Conservation (phyloP, 208 protist genomes). For the Leptomonas seymouri region DNA sequence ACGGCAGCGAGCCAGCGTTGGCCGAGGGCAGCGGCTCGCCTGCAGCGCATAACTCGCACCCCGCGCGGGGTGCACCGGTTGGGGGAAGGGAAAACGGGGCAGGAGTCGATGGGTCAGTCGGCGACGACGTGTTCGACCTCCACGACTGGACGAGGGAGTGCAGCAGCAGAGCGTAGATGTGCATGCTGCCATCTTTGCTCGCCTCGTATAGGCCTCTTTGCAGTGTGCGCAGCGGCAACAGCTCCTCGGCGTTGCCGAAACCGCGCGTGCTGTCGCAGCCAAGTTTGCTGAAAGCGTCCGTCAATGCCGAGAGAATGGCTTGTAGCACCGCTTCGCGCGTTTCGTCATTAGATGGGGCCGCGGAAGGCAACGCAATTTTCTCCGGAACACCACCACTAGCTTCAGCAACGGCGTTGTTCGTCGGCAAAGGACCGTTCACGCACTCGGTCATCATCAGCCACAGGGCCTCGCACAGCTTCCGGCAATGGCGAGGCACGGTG, state of each 20-base stretch:
- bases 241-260: conserved; percentile 11
- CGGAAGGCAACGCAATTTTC: not conserved
- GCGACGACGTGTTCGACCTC: conserved; percentile 6
- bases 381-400: not conserved
- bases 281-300: conserved; percentile 14
- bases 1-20: not conserved
- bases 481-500: conserved; percentile 26
- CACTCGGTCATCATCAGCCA: conserved; percentile 28
- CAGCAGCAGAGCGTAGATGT: conserved; percentile 29
- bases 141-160: conserved; percentile 23
- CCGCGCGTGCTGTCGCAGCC: not conserved
- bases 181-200: conserved; percentile 14
- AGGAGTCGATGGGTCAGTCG: not conserved
- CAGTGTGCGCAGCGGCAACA: conserved; percentile 31
- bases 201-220: conserved; percentile 31
- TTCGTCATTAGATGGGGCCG: not conserved
- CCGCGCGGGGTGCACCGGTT: not conserved
- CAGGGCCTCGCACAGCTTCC: conserved; percentile 23
- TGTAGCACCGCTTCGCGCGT: conserved; percentile 19
- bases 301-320: conserved; percentile 11
- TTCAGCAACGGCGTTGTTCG: conserved; percentile 1
- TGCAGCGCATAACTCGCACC: not conserved
- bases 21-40: not conserved
- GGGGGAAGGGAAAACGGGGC: conserved; percentile 7
- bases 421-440: conserved; percentile 11